Evolutionary conservation across 2,329 filamentous ascomycete genomes (phyloP).

Genomic region (Cladosporium sphaerospermum): DNA sequence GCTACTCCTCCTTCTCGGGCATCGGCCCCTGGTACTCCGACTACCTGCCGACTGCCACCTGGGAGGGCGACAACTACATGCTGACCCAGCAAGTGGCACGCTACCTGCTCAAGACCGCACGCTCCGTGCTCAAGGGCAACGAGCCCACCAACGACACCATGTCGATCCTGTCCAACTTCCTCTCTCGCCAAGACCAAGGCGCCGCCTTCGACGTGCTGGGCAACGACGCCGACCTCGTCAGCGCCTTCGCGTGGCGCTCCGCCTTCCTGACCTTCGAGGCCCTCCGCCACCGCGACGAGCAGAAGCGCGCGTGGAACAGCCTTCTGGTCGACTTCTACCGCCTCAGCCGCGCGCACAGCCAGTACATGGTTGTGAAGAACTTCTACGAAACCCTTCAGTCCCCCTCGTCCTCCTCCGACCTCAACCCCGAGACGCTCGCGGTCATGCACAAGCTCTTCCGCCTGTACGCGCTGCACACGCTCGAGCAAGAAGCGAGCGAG

Average conservation of each 20-base stretch:
- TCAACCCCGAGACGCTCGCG: conserved; percentile 52
- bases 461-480: conserved; percentile 58
- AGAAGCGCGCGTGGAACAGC: conserved; percentile 72
- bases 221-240: conserved; percentile 63
- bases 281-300: conserved; percentile 64
- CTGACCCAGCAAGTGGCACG: conserved; percentile 71
- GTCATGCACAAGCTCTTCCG: conserved; percentile 63
- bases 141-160: conserved; percentile 63
- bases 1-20: conserved; percentile 69
- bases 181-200: conserved; percentile 60
- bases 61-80: conserved; percentile 81
- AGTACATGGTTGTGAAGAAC: conserved; percentile 73
- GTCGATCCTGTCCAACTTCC: conserved; percentile 59
- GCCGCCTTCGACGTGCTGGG: conserved; percentile 70
- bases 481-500: conserved; percentile 63
- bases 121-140: conserved; percentile 60
- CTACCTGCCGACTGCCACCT: conserved; percentile 65
- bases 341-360: conserved; percentile 66
- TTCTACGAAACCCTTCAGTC: conserved; percentile 65
- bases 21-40: conserved; percentile 70
- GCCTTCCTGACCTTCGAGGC: conserved; percentile 71
- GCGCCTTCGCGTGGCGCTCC: conserved; percentile 69
- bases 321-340: conserved; percentile 73
- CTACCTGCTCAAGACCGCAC: conserved; percentile 70
- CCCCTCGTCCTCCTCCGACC: conserved; percentile 44